phyloP scores from a whole-genome alignment of 257 asterid species.

The Forsythia suspensa region DNA sequence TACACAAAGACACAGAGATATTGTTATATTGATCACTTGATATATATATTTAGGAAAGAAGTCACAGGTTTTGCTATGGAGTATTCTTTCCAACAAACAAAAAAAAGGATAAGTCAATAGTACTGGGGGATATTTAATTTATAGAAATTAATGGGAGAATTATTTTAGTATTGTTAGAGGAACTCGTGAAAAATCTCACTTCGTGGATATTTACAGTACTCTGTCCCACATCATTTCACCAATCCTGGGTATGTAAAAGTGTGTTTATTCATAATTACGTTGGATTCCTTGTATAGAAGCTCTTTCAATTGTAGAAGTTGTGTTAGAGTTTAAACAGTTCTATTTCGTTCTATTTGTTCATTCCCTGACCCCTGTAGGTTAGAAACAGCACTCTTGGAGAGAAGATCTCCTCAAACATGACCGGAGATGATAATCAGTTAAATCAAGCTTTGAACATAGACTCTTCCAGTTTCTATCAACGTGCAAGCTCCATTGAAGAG shows the following conservation, averaged over 20 bases:
- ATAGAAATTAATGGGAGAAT: neutral
- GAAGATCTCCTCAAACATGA: constrained; percentile 34
- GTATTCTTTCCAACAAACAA: neutral
- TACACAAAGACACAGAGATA: neutral
- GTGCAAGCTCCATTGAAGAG: constrained; percentile 52
- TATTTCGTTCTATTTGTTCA: constrained; percentile 16
- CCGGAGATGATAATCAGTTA: constrained; percentile 34
- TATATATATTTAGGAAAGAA: neutral
- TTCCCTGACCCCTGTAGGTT: constrained; percentile 45
- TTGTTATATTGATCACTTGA: no score
- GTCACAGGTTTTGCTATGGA: neutral
- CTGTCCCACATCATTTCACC: constrained; percentile 5
- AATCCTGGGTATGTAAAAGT: constrained; percentile 4
- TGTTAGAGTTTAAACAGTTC: constrained; percentile 8
- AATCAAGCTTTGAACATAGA: constrained; percentile 32
- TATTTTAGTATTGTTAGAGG: neutral
- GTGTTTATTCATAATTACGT: neutral
- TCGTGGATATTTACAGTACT: neutral
- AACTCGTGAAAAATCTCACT: constrained; percentile 1
- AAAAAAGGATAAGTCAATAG: neutral
- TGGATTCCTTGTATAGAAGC: constrained; percentile 15
- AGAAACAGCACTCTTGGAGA: constrained; percentile 65
- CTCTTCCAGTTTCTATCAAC: constrained; percentile 37
- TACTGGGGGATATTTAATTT: constrained; percentile 4
- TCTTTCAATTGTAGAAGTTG: constrained; percentile 18